Evolutionary conservation across 176 grass and related monocot species (phyloP).

Genomic region (Eleusine indica): DNA sequence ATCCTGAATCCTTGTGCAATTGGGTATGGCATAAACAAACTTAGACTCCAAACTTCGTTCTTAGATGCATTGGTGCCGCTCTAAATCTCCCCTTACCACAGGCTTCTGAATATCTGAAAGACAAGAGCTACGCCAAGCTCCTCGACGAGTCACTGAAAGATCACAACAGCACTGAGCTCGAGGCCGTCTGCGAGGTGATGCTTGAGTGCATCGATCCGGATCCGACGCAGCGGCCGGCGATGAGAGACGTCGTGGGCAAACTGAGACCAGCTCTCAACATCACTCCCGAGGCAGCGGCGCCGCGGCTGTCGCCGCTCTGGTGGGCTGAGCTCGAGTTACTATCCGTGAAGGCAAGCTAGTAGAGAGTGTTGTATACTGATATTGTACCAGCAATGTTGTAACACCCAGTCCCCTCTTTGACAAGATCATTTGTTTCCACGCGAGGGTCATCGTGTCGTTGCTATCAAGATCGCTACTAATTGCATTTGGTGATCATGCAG

Average conservation of each 20-base stretch:
- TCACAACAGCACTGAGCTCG: constrained; percentile 54
- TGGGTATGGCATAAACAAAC: constrained; percentile 52
- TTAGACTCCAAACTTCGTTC: constrained; percentile 10
- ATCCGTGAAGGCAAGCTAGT: constrained; percentile 73
- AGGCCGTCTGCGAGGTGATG: constrained; percentile 73
- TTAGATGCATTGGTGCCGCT: not conserved
- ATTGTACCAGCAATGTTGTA: constrained; percentile 38
- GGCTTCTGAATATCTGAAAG: constrained; percentile 67
- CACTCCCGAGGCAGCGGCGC: constrained; percentile 74
- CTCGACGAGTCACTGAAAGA: constrained; percentile 61
- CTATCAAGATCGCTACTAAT: constrained; percentile 6
- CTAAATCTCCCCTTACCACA: constrained; percentile 27
- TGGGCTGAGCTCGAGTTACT: constrained; percentile 97
- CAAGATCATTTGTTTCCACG: not conserved
- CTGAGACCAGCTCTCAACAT: constrained; percentile 53
- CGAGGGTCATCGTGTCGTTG: constrained; percentile 26
- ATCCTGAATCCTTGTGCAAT: constrained; percentile 54
- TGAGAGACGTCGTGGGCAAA: constrained; percentile 60
- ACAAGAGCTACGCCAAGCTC: constrained; percentile 52
- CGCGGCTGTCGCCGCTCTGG: constrained; percentile 87
- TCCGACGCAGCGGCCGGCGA: constrained; percentile 49
- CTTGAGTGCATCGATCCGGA: constrained; percentile 64
- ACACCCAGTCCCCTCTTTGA: not conserved
- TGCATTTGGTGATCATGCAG: constrained; percentile 5
- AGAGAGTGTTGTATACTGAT: constrained; percentile 31